Evolutionary conservation across 139 green algal genomes (phyloP).

Genomic region (Marvania coccoides): DNA sequence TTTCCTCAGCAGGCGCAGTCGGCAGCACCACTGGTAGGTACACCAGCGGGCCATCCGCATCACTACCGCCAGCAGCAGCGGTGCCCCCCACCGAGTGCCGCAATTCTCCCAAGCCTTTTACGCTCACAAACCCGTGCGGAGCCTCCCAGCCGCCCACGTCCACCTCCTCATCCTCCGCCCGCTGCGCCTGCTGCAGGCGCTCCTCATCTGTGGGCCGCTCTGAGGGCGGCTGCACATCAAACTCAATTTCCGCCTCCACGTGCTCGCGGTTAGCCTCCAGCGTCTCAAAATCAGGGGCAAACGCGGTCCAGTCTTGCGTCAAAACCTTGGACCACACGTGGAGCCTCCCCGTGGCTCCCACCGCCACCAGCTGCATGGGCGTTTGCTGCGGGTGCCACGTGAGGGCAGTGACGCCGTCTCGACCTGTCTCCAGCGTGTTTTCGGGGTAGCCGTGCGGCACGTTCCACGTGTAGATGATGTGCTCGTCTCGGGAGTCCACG

Average conservation of each 20-base stretch:
- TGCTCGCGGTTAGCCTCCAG: constrained; percentile 68
- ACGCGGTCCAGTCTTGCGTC: constrained; percentile 86
- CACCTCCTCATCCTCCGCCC: too few species aligned
- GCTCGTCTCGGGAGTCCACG: background rate
- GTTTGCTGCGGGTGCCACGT: constrained; percentile 68
- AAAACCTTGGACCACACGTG: constrained; percentile 76
- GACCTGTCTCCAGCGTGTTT: background rate
- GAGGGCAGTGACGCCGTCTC: constrained; percentile 46
- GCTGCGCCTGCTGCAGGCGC: background rate
- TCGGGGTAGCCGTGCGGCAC: background rate
- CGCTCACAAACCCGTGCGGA: too few species aligned
- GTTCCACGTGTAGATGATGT: constrained; percentile 5
- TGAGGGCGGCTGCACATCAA: too few species aligned
- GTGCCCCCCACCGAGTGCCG: too few species aligned
- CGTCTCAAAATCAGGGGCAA: constrained; percentile 90
- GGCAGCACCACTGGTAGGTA: background rate
- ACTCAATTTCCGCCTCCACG: background rate
- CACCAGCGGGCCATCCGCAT: background rate
- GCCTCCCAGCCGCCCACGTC: too few species aligned
- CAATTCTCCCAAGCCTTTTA: too few species aligned
- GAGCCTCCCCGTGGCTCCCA: constrained; percentile 35
- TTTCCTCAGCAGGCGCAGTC: background rate
- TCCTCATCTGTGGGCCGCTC: too few species aligned
- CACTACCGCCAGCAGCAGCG: too few species aligned
- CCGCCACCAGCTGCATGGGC: constrained; percentile 46